Evolutionary conservation across 1,284 basidiomycete genomes (phyloP), one percentile per base, ranked within the genome.

Genomic region (Boletus semigastroideus): DNA sequence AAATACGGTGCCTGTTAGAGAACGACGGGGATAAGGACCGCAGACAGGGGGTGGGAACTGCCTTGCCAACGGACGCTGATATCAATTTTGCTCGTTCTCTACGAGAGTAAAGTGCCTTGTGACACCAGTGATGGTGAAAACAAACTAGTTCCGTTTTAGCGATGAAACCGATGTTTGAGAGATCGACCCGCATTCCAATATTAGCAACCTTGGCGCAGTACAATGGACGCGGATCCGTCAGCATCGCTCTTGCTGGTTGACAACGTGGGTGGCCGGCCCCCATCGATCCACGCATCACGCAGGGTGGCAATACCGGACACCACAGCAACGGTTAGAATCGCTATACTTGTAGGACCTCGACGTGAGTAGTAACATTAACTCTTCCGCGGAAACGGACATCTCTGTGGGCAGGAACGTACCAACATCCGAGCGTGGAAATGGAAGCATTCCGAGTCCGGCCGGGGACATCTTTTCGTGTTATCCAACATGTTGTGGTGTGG

Each of bases 31-130:
- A 53, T 48, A 63, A 52, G 30, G 49, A 39, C 48, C 44, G 42
- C 41, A 40, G 13, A 28, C 31, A 22, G 36, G 47, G 19, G 55
- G 64, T 67, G 64, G 46, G 65, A 66, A 59, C 28, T 25, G 38
- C 13, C 42, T 49, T 41, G 42, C 42, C 37, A 49, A 39, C 22
- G 44, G 39, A 39, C 52, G 45, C 58, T 56, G 41, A 28, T 64
- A 40, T 50, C 40, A 47, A 31, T 40, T 39, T 20, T 37, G 16
- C 30, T 43, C 20, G 30, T 30, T 42, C 22, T 37, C 34, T 22
- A 40, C 46, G 30, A 48, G 42, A 48, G 42, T 27, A 20, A 5
- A 11, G n/a, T 20, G 36, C 33, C 10, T 39, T 46, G 37, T 25
- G 17, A 49, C 38, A n/a, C 46, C 43, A 17, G 9, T 40, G 40